Conservation (phyloP, 202 grass and related monocot genomes). For the Eragrostis tef region DNA sequence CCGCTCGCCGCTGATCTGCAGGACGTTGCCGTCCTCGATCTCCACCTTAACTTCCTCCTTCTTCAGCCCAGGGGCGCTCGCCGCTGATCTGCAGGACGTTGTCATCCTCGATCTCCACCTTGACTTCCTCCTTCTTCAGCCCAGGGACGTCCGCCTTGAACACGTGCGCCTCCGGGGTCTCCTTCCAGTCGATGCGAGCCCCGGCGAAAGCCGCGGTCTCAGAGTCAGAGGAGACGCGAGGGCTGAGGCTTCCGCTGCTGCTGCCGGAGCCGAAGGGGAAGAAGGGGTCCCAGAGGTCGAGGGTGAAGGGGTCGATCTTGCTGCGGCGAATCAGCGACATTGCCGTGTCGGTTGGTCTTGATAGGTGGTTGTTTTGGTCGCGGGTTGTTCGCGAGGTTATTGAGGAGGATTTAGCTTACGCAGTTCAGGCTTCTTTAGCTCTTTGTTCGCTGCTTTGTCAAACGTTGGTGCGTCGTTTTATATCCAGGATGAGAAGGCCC, state of each 20-base stretch:
- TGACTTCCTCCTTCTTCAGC: conserved; percentile 78
- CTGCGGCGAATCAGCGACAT: conserved; percentile 66
- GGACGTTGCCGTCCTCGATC: conserved; percentile 68
- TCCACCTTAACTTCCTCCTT: conserved; percentile 87
- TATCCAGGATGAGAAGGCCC: neutral
- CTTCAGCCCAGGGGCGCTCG: conserved; percentile 66
- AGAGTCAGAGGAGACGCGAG: neutral
- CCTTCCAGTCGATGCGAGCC: conserved; percentile 71
- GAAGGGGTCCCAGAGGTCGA: conserved; percentile 64
- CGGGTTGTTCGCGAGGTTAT: no score
- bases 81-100: conserved; percentile 80
- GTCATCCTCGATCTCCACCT: conserved; percentile 74
- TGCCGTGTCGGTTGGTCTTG: no score
- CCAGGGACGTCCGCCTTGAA: conserved; percentile 79
- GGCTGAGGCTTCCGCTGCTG: conserved; percentile 36
- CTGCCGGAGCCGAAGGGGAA: conserved; percentile 56
- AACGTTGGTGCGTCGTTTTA: neutral
- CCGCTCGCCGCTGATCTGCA: conserved; percentile 79
- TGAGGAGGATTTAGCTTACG: no score
- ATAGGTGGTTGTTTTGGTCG: no score
- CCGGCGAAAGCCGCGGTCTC: conserved; percentile 52
- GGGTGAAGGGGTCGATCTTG: conserved; percentile 65
- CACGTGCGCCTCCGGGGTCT: conserved; percentile 71
- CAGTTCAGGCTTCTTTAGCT: neutral
- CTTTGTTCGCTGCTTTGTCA: neutral